Evolutionary conservation across 2,329 filamentous ascomycete genomes (phyloP), one percentile per base, ranked within the genome.

Genomic region (Scopulariopsis brevicaulis): DNA sequence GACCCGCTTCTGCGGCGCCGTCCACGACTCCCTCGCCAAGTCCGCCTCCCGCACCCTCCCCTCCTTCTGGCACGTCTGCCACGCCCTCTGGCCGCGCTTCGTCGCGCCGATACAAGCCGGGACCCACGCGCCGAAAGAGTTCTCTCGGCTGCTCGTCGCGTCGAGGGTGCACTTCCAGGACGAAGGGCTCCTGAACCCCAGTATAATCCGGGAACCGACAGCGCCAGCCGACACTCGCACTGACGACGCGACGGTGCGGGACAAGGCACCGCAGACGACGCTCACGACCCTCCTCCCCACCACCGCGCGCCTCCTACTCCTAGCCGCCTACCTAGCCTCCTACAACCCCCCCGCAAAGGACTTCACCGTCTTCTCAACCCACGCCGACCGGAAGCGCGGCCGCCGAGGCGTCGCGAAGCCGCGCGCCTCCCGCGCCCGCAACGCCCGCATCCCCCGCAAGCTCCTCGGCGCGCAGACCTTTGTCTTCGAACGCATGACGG

Each of bases 21-120:
- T 96, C 15, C 94, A 95, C 78, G 94, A 99, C 68, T 85, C 92
- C 1, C 77, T 97, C 14, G 84, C 87, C 54, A 89, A 87, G 62
- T 84, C 90, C 53, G 90, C 90, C 3, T 87, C 87, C 1, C 84
- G 91, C 55, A 91, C 93, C 43, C 77, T 97, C 15, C 79, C 87
- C 1, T 81, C 82, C 12, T 91, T 96, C 63, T 78, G 77, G 3
- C 80, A 82, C 40, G 82, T 87, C 55, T 91, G 88, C 66, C 71
- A 82, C 54, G 82, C 85, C 51, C 79, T 97, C 22, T 99, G 94
- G 94, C 85, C 86, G 12, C 81, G 85, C 4, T 97, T 99, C 70
- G 85, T 89, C 1, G 80, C 83, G 7, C 93, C 93, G 0, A 81
- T 97, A 25, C 71, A 85, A 1, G 82, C 84, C 1, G 87, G 87